These are phyloP conservation scores for Paraurostyla sp. DNA, from an alignment of 73 alveolate genomes.

Conservation along the genomic window DNA sequence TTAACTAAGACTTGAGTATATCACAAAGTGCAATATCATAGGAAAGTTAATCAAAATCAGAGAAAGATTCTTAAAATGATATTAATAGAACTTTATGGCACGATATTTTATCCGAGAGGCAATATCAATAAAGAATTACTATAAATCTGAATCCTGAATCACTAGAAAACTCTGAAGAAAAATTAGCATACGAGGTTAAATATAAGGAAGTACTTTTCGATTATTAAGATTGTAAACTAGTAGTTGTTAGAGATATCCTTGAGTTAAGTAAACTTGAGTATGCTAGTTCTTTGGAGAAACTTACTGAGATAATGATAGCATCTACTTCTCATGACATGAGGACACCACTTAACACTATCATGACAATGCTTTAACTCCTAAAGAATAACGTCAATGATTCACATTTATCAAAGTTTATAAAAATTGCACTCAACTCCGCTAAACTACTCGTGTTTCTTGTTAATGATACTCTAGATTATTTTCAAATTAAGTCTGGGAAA, in stretches of 20 bases:
- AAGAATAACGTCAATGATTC: background rate
- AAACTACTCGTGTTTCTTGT: background rate
- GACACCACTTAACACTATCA: slow-evolving; percentile 71
- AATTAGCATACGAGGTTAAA: slow-evolving; percentile 33
- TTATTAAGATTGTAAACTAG: background rate
- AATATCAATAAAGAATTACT: slow-evolving; percentile 11
- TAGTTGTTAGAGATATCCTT: slow-evolving; percentile 38
- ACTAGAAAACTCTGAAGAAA: background rate
- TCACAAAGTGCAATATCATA: too few species aligned
- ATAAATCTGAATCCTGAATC: background rate
- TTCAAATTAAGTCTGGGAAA: slow-evolving; percentile 23
- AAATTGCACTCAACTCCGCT: too few species aligned
- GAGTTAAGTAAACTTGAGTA: slow-evolving; percentile 46
- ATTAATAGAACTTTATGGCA: background rate
- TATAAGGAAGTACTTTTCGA: slow-evolving; percentile 37
- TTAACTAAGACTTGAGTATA: too few species aligned
- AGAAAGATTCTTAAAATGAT: background rate
- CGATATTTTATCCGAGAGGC: background rate
- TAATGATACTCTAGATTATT: slow-evolving; percentile 16
- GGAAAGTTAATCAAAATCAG: too few species aligned
- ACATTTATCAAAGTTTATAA: too few species aligned
- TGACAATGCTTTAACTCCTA: slow-evolving; percentile 30
- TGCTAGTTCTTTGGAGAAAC: slow-evolving; percentile 17
- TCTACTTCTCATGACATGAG: slow-evolving; percentile 73
- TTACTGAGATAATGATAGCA: slow-evolving; percentile 69